A percentile compares a stretch with the other conserved stretches of the same genome.
These are phyloP conservation scores for Geum urbanum DNA, from an alignment of 306 rosid genomes.

Conservation along the genomic window DNA sequence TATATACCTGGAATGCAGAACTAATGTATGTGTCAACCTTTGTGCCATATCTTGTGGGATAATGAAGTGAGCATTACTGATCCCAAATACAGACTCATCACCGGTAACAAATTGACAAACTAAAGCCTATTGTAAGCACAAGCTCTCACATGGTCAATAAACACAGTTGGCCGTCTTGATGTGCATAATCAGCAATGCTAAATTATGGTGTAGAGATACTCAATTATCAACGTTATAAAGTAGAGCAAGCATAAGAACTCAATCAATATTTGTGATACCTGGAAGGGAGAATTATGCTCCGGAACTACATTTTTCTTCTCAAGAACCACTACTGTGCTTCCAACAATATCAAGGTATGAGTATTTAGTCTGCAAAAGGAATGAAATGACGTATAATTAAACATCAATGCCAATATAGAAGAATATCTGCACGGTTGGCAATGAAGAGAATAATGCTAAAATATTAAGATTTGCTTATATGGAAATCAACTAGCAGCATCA, in stretches of 20 bases:
- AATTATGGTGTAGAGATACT: background rate
- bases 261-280: constrained; percentile 42
- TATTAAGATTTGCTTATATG: background rate
- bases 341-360: constrained; percentile 89
- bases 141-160: background rate
- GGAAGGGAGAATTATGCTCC: constrained; percentile 80
- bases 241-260: background rate
- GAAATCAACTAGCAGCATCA: constrained; percentile 10
- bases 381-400: constrained; percentile 16
- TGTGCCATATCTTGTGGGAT: background rate
- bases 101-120: constrained; percentile 1
- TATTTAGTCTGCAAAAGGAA: constrained; percentile 66
- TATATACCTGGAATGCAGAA: background rate
- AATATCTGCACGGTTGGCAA: background rate
- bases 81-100: background rate
- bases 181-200: background rate
- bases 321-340: constrained; percentile 86
- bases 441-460: background rate
- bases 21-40: constrained; percentile 2
- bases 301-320: constrained; percentile 88
- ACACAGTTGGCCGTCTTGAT: background rate
- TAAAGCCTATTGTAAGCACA: background rate
- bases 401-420: constrained; percentile 1
- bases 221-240: background rate
- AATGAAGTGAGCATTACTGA: background rate